A percentile compares a stretch with the other conserved stretches of the same genome.
Conservation (phyloP, 306 rosid genomes). For the Medicago truncatula region MtrunA17r5.0-ANR NC_053046.1:35439501-35440000, state of each 20-base stretch:
- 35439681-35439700: neutral
- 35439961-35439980: slow-evolving; percentile 29
- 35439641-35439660: neutral
- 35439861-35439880: neutral
- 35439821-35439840: slow-evolving; percentile 8
- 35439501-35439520: too few species aligned
- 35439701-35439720: slow-evolving; percentile 16
- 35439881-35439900: neutral
- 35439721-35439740: slow-evolving; percentile 56
- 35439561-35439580: too few species aligned
- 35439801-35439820: slow-evolving; percentile 28
- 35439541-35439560: too few species aligned
- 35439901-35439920: neutral
- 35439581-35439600: too few species aligned
- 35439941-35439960: slow-evolving; percentile 24
- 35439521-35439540: too few species aligned
- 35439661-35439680: neutral
- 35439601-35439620: too few species aligned
- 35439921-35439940: slow-evolving; percentile 3
- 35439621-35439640: too few species aligned
- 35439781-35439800: slow-evolving; percentile 22
- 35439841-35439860: neutral
- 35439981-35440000: slow-evolving; percentile 28
- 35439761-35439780: slow-evolving; percentile 31
- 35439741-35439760: slow-evolving; percentile 70